A percentile compares a stretch with the other conserved stretches of the same genome.
phyloP scores from a whole-genome alignment of 768 basidiomycete species.

The Calocera cornea region DNA sequence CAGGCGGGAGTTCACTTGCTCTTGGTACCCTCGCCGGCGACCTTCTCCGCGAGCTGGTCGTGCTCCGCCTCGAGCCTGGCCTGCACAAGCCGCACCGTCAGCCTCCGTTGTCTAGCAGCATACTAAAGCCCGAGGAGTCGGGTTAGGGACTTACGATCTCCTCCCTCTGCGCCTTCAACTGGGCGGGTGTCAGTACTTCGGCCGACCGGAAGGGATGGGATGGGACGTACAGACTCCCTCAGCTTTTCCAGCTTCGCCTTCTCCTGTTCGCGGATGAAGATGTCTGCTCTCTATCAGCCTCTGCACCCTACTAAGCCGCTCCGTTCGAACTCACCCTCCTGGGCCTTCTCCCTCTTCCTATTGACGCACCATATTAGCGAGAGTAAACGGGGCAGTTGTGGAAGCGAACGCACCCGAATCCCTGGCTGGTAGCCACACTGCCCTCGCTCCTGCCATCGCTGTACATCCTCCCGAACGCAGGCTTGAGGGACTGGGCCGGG shows the following conservation, averaged over 20 bases:
- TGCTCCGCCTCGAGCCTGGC: not conserved
- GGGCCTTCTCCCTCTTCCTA: constrained; percentile 2
- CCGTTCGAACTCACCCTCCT: not conserved
- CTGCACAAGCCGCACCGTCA: not conserved
- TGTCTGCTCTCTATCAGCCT: not conserved
- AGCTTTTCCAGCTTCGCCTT: not conserved
- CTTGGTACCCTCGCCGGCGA: not conserved
- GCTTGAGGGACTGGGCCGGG: not conserved
- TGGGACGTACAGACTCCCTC: not conserved
- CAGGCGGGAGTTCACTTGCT: not conserved
- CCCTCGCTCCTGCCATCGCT: not conserved
- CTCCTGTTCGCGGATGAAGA: not conserved
- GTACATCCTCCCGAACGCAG: not conserved
- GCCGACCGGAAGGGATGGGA: not conserved
- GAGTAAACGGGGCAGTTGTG: not conserved
- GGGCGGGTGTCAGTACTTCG: not conserved
- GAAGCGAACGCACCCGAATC: not conserved
- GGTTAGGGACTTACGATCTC: not conserved
- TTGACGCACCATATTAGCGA: not conserved
- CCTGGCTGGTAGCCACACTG: not conserved
- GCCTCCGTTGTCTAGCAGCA: not conserved
- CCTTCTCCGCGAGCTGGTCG: not conserved
- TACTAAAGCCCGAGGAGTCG: not conserved
- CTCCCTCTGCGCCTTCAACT: not conserved
- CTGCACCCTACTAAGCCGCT: not conserved